These are phyloP conservation scores for Circinella umbellata DNA, from an alignment of 371 early-diverging fungal species.

Conservation along the genomic window DNA sequence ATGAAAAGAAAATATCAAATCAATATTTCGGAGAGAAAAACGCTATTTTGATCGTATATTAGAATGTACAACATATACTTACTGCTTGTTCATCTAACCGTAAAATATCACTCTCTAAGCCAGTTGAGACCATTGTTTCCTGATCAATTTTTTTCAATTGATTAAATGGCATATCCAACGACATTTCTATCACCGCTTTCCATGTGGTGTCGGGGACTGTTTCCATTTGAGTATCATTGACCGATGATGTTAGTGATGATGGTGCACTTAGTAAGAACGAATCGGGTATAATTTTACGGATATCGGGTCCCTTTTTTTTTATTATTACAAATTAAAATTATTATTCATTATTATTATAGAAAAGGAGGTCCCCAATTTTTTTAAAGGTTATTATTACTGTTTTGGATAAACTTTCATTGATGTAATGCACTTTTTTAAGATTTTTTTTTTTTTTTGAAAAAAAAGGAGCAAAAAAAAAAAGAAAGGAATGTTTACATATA, in stretches of 20 bases:
- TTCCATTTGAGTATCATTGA: conserved; percentile 13
- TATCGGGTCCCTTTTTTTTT: conserved; percentile 21
- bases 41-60: too few relatives aligned
- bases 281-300: conserved; percentile 27
- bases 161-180: conserved; percentile 25
- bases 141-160: conserved; percentile 37
- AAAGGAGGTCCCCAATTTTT: too few relatives aligned
- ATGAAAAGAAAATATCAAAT: too few relatives aligned
- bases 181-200: conserved; percentile 25
- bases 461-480: too few relatives aligned
- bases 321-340: too few relatives aligned
- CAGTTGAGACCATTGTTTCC: conserved; percentile 47
- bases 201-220: conserved; percentile 23
- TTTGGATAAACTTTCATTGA: too few relatives aligned
- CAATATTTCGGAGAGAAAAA: too few relatives aligned
- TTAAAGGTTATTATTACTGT: too few relatives aligned
- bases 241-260: not conserved
- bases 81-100: conserved; percentile 60
- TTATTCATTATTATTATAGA: too few relatives aligned
- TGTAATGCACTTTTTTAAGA: too few relatives aligned
- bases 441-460: too few relatives aligned
- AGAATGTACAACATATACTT: conserved; percentile 9
- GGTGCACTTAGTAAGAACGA: conserved; percentile 31
- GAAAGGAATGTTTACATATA: too few relatives aligned
- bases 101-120: conserved; percentile 59